These are phyloP conservation scores for Conoideocrella luteorostrata DNA, from an alignment of 2,329 filamentous ascomycete species.

Conservation along the genomic window DNA sequence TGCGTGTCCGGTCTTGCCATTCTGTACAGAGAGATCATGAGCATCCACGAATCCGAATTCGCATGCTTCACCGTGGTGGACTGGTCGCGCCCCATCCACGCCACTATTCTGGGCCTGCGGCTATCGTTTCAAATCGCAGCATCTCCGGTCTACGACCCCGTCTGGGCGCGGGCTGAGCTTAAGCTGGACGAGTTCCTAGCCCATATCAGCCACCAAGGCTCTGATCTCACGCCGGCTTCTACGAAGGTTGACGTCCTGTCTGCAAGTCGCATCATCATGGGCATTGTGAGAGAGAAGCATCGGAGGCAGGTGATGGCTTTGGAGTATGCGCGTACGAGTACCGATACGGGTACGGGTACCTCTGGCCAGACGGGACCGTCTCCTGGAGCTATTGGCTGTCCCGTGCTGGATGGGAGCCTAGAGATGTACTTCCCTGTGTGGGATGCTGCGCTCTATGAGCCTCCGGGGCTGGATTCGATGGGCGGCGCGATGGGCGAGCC, in stretches of 20 bases:
- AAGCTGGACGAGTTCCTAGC: slow-evolving; percentile 33
- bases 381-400: slow-evolving; percentile 30
- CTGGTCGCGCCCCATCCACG: slow-evolving; percentile 35
- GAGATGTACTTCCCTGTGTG: slow-evolving; percentile 39
- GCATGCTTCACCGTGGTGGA: slow-evolving; percentile 34
- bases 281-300: slow-evolving; percentile 40
- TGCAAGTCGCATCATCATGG: slow-evolving; percentile 40
- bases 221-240: slow-evolving; percentile 16
- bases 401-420: slow-evolving; percentile 46
- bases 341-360: too few species aligned
- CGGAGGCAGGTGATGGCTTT: slow-evolving; percentile 31
- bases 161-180: slow-evolving; percentile 32
- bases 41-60: slow-evolving; percentile 25
- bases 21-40: slow-evolving; percentile 27
- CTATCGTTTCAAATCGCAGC: slow-evolving; percentile 38
- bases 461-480: slow-evolving; percentile 13
- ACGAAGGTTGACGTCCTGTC: slow-evolving; percentile 35
- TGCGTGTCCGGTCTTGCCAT: slow-evolving; percentile 20
- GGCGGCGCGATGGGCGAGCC: too few species aligned
- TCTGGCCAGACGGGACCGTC: slow-evolving; percentile 13
- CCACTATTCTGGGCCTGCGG: slow-evolving; percentile 36
- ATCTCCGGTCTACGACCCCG: slow-evolving; percentile 29
- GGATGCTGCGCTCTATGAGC: slow-evolving; percentile 29
- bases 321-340: too few species aligned
- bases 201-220: slow-evolving; percentile 22